Conservation (phyloP, 257 asterid genomes). For the Prunella vulgaris region DNA sequence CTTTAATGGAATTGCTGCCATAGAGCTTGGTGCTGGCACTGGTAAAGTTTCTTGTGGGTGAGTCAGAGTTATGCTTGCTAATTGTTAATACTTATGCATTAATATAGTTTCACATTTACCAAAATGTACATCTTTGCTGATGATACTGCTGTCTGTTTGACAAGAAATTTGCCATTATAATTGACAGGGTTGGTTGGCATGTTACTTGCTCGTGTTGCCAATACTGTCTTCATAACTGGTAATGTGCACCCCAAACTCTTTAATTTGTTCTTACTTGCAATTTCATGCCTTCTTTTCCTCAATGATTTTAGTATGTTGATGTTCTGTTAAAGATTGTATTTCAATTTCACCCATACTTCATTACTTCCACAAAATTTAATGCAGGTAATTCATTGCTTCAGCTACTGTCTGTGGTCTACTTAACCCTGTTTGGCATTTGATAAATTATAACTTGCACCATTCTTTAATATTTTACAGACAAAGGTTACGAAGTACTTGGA, state of each 20-base stretch:
- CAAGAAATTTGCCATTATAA: slow-evolving; percentile 18
- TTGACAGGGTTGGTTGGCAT: slow-evolving; percentile 80
- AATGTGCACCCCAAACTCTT: no score
- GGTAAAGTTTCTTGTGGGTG: slow-evolving; percentile 43
- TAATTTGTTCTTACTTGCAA: no score
- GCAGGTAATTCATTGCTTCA: neutral
- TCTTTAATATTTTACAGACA: slow-evolving; percentile 37
- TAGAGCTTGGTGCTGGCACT: slow-evolving; percentile 96
- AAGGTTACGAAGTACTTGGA: slow-evolving; percentile 65
- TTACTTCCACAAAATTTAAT: neutral
- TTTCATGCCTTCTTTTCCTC: neutral
- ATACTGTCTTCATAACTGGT: slow-evolving; percentile 89
- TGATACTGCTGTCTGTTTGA: slow-evolving; percentile 23
- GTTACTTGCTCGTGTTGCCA: slow-evolving; percentile 82
- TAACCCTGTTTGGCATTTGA: neutral
- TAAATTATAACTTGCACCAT: slow-evolving; percentile 4
- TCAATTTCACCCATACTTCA: neutral
- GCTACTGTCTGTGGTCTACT: neutral
- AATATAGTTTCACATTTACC: slow-evolving; percentile 1
- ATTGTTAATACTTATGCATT: slow-evolving; percentile 7
- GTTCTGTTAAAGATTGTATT: neutral
- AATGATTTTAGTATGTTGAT: neutral
- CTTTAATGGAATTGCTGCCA: slow-evolving; percentile 58
- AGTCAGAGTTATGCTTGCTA: slow-evolving; percentile 8
- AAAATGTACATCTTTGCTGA: neutral